Base-by-base conservation (phyloP, 208 protist species). In the Zelonia costaricensis region DNA sequence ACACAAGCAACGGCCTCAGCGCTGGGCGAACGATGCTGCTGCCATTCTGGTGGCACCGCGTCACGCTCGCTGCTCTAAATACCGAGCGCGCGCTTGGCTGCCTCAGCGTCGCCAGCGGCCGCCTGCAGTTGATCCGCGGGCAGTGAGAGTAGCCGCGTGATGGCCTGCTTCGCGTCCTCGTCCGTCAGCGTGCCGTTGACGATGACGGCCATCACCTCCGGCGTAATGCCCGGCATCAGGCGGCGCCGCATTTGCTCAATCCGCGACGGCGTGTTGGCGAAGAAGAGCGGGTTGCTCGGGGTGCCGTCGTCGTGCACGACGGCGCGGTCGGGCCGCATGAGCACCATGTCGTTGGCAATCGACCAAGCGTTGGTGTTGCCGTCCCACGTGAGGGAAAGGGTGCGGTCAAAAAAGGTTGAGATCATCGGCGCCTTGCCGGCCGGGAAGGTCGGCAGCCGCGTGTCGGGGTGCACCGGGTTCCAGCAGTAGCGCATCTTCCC, bases 291-390 rank as follows among this genome's bases (percentile, higher is more conserved):
- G 33, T 57, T 53, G 36, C 63, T 82, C 25, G 61, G 51, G 27
- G 57, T 66, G 22, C 80, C 82, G 56, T 85, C 67, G 40, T 89
- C 85, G 43, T 81, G 64, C 53, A 85, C 38, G 25, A 95, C 71
- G 9, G 60, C 75, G 20, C 68, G 76, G 56, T 95, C 84, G 4
- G 90, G 85, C 1, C 90, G 90, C 53, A 88, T 40, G 70, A 87
- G 82, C 31, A 95, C 43, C 80, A 92, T 88, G 53, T 95, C 90
- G 45, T 95, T 95, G 22, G 76, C 73, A 20, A 95, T 78, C 16
- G 40, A 40, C 79, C 79, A 89, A 38, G 53, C 22, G 23, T 65
- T 74, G 6, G 64, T 67, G 25, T 49, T 67, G 22, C 46, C 40
- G 62, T 80, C 74, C 45, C 43, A 56, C 4, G 69, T 66, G 18